Evolutionary conservation across 75 land plant genomes (phyloP).

Genomic region (Cryptomeria japonica): DNA sequence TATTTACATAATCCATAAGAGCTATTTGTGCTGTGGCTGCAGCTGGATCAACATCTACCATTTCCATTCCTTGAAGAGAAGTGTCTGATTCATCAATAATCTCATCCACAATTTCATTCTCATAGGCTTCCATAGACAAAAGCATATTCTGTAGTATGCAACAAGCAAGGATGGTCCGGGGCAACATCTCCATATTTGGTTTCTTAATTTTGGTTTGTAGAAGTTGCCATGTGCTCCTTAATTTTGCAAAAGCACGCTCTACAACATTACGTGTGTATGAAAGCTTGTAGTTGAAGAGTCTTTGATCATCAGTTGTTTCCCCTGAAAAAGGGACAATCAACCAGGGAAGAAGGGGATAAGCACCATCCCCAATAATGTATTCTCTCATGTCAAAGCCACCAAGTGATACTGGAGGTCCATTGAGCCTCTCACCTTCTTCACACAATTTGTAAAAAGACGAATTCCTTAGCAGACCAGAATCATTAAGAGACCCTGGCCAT

Average conservation of each 20-base stretch:
- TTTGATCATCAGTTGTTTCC: slow-evolving; percentile 8
- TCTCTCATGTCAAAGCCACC: slow-evolving; percentile 15
- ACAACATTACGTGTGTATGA: slow-evolving; percentile 14
- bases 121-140: slow-evolving; percentile 5
- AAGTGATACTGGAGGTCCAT: slow-evolving; percentile 9
- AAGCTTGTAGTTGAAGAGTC: slow-evolving; percentile 21
- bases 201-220: slow-evolving; percentile 18
- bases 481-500: slow-evolving; percentile 22
- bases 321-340: slow-evolving; percentile 18
- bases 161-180: slow-evolving; percentile 20
- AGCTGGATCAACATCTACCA: slow-evolving; percentile 6
- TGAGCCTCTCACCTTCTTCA: slow-evolving; percentile 20
- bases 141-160: slow-evolving; percentile 39
- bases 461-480: slow-evolving; percentile 16
- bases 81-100: slow-evolving; percentile 7
- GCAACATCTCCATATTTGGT: slow-evolving; percentile 24
- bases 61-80: slow-evolving; percentile 2
- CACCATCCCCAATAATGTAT: slow-evolving; percentile 26
- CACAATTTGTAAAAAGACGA: slow-evolving; percentile 18
- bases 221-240: slow-evolving; percentile 31
- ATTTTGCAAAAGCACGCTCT: slow-evolving; percentile 24
- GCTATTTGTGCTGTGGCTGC: slow-evolving; percentile 6
- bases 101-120: slow-evolving; percentile 2
- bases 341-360: slow-evolving; percentile 26
- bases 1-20: slow-evolving; percentile 9